A percentile compares a stretch with the other conserved stretches of the same genome.
Conservation (phyloP, 2,329 filamentous ascomycete species). For the Hypoxylon sp. region DNA sequence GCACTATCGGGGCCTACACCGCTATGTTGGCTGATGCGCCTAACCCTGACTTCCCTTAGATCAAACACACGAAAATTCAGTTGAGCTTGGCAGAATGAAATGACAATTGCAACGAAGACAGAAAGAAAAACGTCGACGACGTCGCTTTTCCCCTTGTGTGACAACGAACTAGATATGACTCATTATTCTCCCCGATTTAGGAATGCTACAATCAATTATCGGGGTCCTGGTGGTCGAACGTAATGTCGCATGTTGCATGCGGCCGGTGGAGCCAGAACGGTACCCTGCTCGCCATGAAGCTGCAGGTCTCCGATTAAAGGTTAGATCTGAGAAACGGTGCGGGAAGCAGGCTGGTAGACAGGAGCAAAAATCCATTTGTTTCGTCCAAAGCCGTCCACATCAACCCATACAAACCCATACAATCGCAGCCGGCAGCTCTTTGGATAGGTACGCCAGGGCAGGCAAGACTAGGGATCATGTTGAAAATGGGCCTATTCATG, state of each 20-base stretch:
- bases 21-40: constrained; percentile 49
- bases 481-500: constrained; percentile 40
- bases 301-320: constrained; percentile 51
- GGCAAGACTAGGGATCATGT: constrained; percentile 36
- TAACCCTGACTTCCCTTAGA: constrained; percentile 40
- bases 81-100: constrained; percentile 36
- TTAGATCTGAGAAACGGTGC: constrained; percentile 42
- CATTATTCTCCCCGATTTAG: constrained; percentile 36
- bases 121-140: constrained; percentile 24
- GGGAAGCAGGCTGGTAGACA: constrained; percentile 35
- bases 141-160: constrained; percentile 30
- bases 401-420: constrained; percentile 41
- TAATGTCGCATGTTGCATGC: constrained; percentile 49
- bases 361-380: constrained; percentile 28
- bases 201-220: constrained; percentile 41
- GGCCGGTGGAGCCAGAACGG: constrained; percentile 46
- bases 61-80: constrained; percentile 41
- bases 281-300: constrained; percentile 51
- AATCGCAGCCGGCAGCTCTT: constrained; percentile 29
- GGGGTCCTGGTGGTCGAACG: constrained; percentile 43
- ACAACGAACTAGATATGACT: constrained; percentile 41
- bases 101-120: constrained; percentile 41
- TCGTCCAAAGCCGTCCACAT: constrained; percentile 33
- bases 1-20: constrained; percentile 48
- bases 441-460: constrained; percentile 38